Percentiles rank a stretch among this genome's conserved stretches.
phyloP scores from a whole-genome alignment of 2,329 filamentous ascomycete species.

The Blastomyces parvus region DNA sequence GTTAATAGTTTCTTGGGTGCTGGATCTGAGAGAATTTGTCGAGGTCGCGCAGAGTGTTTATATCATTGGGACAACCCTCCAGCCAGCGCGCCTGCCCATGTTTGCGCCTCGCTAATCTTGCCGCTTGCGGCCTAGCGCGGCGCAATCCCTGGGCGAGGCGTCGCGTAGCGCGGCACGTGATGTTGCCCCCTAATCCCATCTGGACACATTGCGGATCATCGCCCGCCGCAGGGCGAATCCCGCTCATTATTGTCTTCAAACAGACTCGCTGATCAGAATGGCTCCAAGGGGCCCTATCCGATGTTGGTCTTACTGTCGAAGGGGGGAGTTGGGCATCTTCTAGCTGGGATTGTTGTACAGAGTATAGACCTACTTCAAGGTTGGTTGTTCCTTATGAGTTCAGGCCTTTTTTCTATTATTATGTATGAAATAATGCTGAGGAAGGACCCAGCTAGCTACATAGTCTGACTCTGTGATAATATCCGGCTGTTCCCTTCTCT shows the following conservation, averaged over 20 bases:
- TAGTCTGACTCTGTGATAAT: too few relatives aligned
- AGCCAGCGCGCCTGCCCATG: slow-evolving; percentile 34
- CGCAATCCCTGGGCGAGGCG: slow-evolving; percentile 1
- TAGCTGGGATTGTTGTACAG: not conserved
- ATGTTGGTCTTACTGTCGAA: too few relatives aligned
- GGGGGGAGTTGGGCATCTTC: too few relatives aligned
- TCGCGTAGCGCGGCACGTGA: slow-evolving; percentile 15
- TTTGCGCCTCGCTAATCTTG: slow-evolving; percentile 28
- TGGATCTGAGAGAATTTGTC: slow-evolving; percentile 19
- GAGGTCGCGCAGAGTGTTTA: slow-evolving; percentile 40
- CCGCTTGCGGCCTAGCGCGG: slow-evolving; percentile 20
- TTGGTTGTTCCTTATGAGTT: too few relatives aligned
- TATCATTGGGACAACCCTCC: slow-evolving; percentile 35
- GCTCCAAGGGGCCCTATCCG: too few relatives aligned
- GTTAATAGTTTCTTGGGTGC: not conserved
- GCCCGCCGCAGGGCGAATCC: not conserved
- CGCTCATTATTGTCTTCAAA: too few relatives aligned
- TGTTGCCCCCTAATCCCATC: slow-evolving; percentile 7
- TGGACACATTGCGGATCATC: not conserved
- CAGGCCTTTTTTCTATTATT: too few relatives aligned
- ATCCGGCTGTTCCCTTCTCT: not conserved
- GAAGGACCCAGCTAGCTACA: too few relatives aligned
- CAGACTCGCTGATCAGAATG: not conserved
- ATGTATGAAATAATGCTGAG: too few relatives aligned
- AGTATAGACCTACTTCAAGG: not conserved